Percentiles rank a stretch among this genome's conserved stretches.
Conservation (phyloP, 352 stramenopile species). For the Phytophthora tentaculata region DNA sequence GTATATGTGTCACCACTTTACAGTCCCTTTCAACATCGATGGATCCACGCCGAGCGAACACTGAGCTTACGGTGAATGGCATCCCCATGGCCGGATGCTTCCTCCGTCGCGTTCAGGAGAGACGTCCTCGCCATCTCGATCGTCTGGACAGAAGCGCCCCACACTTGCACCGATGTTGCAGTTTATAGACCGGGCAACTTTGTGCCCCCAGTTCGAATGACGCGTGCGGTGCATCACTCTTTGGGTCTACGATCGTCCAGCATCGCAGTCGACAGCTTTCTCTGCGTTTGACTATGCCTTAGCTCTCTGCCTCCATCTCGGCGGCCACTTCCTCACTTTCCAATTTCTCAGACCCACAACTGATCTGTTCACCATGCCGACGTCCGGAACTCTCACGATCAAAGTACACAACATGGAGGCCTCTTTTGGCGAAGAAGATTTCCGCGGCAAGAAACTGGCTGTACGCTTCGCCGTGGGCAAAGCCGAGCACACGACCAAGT, state of each 20-base stretch:
- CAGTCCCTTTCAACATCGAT: not conserved
- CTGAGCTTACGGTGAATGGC: constrained; percentile 19
- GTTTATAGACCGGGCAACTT: constrained; percentile 10
- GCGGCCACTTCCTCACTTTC: constrained; percentile 25
- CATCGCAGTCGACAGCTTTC: not conserved
- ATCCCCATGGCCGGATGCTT: constrained; percentile 17
- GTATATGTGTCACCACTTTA: not conserved
- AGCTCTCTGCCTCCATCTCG: not conserved
- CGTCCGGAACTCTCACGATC: constrained; percentile 45
- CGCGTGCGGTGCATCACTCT: constrained; percentile 33
- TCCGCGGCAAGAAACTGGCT: constrained; percentile 21
- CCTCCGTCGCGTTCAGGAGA: constrained; percentile 3
- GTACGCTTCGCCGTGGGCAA: constrained; percentile 38
- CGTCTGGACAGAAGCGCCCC: not conserved
- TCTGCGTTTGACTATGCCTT: constrained; percentile 2
- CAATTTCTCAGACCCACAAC: constrained; percentile 20
- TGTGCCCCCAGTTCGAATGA: constrained; percentile 4
- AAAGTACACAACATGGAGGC: constrained; percentile 45
- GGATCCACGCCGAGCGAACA: constrained; percentile 7
- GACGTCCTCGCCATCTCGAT: constrained; percentile 1
- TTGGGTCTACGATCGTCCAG: constrained; percentile 20
- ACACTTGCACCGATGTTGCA: constrained; percentile 9
- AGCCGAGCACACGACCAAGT: constrained; percentile 34
- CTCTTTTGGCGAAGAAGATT: constrained; percentile 31
- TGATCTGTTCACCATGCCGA: constrained; percentile 34